Evolutionary conservation across 495 filamentous ascomycete species (phyloP).

Genomic region (Cladorrhinum samala): DNA sequence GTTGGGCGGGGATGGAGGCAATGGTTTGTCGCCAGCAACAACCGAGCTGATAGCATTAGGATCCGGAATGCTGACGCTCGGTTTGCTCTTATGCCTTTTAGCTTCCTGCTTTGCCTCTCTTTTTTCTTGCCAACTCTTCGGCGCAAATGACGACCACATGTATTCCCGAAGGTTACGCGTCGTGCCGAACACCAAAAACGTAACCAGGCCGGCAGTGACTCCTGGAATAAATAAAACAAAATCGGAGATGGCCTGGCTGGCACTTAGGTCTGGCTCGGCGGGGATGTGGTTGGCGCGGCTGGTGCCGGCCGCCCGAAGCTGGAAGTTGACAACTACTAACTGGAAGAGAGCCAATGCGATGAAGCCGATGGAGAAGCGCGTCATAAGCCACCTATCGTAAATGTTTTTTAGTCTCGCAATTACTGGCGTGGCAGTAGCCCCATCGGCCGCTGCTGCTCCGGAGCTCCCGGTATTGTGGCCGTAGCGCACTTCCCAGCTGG

Average conservation of each 20-base stretch:
- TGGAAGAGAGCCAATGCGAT: slow-evolving; percentile 39
- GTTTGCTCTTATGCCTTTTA: neutral
- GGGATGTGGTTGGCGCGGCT: slow-evolving; percentile 30
- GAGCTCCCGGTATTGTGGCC: slow-evolving; percentile 11
- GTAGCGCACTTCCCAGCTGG: slow-evolving; percentile 34
- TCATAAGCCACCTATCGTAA: slow-evolving; percentile 43
- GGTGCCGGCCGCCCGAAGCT: slow-evolving; percentile 31
- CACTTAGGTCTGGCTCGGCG: slow-evolving; percentile 29
- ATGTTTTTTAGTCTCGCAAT: slow-evolving; percentile 19
- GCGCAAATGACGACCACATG: slow-evolving; percentile 11
- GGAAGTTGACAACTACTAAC: slow-evolving; percentile 36
- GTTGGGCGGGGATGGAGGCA: neutral
- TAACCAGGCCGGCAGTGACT: slow-evolving; percentile 32
- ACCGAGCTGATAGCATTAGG: too few relatives aligned
- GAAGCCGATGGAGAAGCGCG: slow-evolving; percentile 43
- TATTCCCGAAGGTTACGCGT: slow-evolving; percentile 32
- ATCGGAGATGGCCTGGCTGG: slow-evolving; percentile 30
- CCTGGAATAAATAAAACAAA: slow-evolving; percentile 40
- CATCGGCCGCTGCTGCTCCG: neutral
- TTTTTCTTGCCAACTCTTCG: slow-evolving; percentile 5
- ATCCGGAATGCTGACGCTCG: neutral
- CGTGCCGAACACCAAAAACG: slow-evolving; percentile 39
- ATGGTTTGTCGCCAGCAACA: neutral
- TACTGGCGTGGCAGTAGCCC: neutral
- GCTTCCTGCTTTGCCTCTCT: neutral